Evolutionary conservation across 176 grass and related monocot species (phyloP), one percentile per base, ranked within the genome.

Genomic region (Avena sativa): DNA sequence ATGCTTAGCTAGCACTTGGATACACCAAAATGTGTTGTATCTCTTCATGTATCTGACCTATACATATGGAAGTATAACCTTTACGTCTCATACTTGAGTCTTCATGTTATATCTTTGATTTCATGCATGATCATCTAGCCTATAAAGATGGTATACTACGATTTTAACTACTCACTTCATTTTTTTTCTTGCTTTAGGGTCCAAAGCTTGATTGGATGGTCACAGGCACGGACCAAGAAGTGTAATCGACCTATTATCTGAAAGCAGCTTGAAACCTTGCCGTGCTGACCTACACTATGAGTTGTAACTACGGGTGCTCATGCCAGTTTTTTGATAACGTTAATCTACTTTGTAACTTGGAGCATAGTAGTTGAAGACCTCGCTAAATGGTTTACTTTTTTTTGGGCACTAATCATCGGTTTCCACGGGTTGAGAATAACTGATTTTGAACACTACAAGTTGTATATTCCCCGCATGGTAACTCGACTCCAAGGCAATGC

Each of bases 151-250:
- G 47, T 83, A 16, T 83, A 16, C 28, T 51, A 16, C 21, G 4
- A 44, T 46, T 46, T 30, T 86, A 55, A 78, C 25, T 62, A 6
- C 71, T 16, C 7, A 12, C 43, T 82, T 87, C 4, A 8, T 46
- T 15, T 73, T 73, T 75, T 69, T 53, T 71, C 32, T 5, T 81
- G 61, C 23, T 87, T n/a, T 81, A 95, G 96, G 93, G 96, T 0
- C 91, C 90, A 15, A 93, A 88, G 86, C 88, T 98, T 49, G 89
- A 92, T 72, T 98, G 93, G 93, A 98, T 98, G 93, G 88, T 92
- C 71, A 44, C 74, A 51, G 79, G 76, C 53, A 71, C 90, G 34
- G 89, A 93, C 16, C 46, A 84, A 9, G 78, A 74, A 10, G 44
- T 6, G 4, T 55, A 78, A 79, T 20, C n/a, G 13, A 85, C 64